Evolutionary conservation across 345 rosid species (phyloP), one percentile per base, ranked within the genome.

Genomic region (Populus simonii): DNA sequence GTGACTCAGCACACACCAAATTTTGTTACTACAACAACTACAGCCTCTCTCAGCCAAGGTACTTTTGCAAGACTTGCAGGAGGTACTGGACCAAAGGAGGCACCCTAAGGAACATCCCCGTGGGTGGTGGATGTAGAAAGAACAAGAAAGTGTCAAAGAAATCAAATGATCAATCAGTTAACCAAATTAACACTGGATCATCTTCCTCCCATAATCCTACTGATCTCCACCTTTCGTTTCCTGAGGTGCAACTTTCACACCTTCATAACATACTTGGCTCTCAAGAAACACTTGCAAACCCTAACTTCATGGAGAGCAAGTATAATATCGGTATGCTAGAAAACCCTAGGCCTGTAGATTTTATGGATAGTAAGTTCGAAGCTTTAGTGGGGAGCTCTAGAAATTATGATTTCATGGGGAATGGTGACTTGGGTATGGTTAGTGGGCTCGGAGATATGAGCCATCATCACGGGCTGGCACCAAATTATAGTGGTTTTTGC

Each of bases 61-160:
- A 95, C 90, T 93, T 95, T 73, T 95, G 99, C 92, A 95, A 95
- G 86, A 90, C 98, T 59, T 95, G 98, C 81, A 85, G 99, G 74
- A 89, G 99, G 89, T 95, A 95, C 87, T 95, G 98, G 99, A 95
- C 98, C 71, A 92, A 95, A 85, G 99, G 99, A 4, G 99, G 99
- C 55, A 95, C 98, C 45, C 78, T 93, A 12, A 84, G 98, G 78
- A 95, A 95, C 89, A 95, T 95, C 70, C 99, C 99, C 0, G 99
- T 95, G 4, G 99, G 99, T 36, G 99, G 99, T 33, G 98, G 98
- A 61, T 95, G 98, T 82, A 87, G 98, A 59, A 95, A 93, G 87
- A 95, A 90, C 88, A 93, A 90, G 89, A 95, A 91, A 86, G 89
- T 81, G 53, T n/a, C 87, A 49, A 80, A 90, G 78, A 89, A 89